These are phyloP conservation scores for Pyrrhoderma lamaoense DNA, from an alignment of 1,284 basidiomycete species.

Conservation along the genomic window DNA sequence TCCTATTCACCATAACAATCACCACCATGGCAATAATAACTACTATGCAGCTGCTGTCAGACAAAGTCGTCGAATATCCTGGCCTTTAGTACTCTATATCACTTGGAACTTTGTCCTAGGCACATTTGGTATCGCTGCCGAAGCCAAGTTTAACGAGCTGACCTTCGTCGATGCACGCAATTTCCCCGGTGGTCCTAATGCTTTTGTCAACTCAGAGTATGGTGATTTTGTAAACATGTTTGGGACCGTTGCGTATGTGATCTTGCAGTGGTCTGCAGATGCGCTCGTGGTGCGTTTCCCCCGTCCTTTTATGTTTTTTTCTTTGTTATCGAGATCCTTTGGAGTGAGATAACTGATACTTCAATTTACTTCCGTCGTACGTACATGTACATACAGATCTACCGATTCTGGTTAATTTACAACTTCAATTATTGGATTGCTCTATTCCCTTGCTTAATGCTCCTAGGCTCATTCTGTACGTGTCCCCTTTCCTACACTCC, in stretches of 20 bases:
- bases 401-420: constrained; percentile 21
- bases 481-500: too few relatives aligned
- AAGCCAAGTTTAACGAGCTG: constrained; percentile 12
- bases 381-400: constrained; percentile 15
- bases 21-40: too few relatives aligned
- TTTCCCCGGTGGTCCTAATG: constrained; percentile 16
- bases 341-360: too few relatives aligned
- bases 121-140: constrained; percentile 14
- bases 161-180: constrained; percentile 16
- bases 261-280: constrained; percentile 20
- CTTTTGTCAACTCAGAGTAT: constrained; percentile 9
- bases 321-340: background rate
- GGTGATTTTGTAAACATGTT: constrained; percentile 17
- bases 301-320: background rate
- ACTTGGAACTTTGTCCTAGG: constrained; percentile 17
- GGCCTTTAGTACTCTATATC: constrained; percentile 16
- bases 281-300: constrained; percentile 18
- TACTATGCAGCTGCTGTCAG: background rate
- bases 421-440: constrained; percentile 19
- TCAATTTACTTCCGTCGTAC: too few relatives aligned
- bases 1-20: too few relatives aligned
- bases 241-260: constrained; percentile 17
- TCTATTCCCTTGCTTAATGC: constrained; percentile 16
- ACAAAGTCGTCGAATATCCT: background rate
- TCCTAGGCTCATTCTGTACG: constrained; percentile 18